These are phyloP conservation scores for Sporothrix luriei DNA, from an alignment of 2,329 filamentous ascomycete genomes.

Conservation along the genomic window DNA sequence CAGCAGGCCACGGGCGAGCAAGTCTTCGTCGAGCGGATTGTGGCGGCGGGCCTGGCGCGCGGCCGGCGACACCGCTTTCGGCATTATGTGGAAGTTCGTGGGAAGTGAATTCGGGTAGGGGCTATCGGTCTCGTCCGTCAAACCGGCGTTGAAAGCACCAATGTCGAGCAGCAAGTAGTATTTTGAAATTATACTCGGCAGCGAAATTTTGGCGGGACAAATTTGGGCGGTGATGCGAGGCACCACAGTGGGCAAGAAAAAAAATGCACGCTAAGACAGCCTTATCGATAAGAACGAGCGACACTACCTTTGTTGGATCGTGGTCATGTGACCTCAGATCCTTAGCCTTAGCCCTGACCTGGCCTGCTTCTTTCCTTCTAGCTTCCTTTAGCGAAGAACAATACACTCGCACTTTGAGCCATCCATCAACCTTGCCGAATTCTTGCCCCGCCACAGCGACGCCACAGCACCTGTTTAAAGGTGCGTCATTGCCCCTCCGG, in stretches of 20 bases:
- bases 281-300: conserved; percentile 28
- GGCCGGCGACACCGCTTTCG: conserved; percentile 69
- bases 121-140: not conserved
- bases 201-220: conserved; percentile 27
- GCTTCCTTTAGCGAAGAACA: no score
- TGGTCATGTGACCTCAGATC: no score
- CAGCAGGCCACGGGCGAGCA: conserved; percentile 69
- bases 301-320: no score
- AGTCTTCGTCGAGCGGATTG: conserved; percentile 88
- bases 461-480: conserved; percentile 29
- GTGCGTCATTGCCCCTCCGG: conserved; percentile 28
- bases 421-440: no score
- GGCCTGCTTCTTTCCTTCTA: no score
- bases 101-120: conserved; percentile 35
- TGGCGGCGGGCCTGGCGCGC: conserved; percentile 69
- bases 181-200: not conserved
- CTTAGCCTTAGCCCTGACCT: no score
- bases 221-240: conserved; percentile 31
- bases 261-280: conserved; percentile 30
- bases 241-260: conserved; percentile 26
- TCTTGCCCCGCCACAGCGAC: conserved; percentile 29
- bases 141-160: not conserved
- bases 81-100: conserved; percentile 58
- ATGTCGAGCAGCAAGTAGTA: not conserved
- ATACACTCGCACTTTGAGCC: no score